Conservation (phyloP, 371 early-diverging fungal species). For the Apophysomyces variabilis region DNA sequence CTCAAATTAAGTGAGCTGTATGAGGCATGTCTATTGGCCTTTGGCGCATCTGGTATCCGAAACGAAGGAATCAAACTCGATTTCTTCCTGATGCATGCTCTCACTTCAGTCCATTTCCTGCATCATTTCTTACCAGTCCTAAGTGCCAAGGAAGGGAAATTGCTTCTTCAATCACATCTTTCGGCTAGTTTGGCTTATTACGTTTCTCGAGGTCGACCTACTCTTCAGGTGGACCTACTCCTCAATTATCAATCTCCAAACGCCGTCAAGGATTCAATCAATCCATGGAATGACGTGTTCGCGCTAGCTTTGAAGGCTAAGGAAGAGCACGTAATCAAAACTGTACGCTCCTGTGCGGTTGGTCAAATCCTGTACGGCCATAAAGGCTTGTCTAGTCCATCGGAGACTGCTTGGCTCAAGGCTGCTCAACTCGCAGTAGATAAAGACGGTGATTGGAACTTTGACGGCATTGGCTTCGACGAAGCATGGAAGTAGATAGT, state of each 20-base stretch:
- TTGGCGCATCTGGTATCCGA: constrained; percentile 41
- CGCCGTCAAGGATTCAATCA: constrained; percentile 16
- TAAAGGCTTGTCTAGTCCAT: constrained; percentile 16
- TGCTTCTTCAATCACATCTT: constrained; percentile 47
- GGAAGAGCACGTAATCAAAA: constrained; percentile 62
- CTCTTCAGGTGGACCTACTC: constrained; percentile 37
- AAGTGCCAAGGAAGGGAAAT: constrained; percentile 37
- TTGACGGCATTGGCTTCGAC: constrained; percentile 45
- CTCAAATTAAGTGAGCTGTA: constrained; percentile 42
- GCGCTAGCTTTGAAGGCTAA: constrained; percentile 45
- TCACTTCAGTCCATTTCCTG: constrained; percentile 59
- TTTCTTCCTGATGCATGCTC: constrained; percentile 59
- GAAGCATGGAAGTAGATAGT: constrained; percentile 32
- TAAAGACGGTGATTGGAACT: constrained; percentile 42
- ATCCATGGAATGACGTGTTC: constrained; percentile 55
- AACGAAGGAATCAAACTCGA: constrained; percentile 35
- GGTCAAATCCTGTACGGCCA: constrained; percentile 46
- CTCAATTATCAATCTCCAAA: constrained; percentile 29
- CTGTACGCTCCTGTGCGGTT: constrained; percentile 49
- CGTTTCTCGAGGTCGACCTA: constrained; percentile 48
- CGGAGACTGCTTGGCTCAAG: constrained; percentile 30
- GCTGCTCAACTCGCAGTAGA: constrained; percentile 48
- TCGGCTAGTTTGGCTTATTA: constrained; percentile 39
- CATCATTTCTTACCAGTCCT: constrained; percentile 41
- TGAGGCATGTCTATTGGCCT: constrained; percentile 23